Percentiles rank a stretch among this genome's conserved stretches.
phyloP scores from a whole-genome alignment of 2,329 filamentous ascomycete species.

The Lecanosticta acicola region DNA sequence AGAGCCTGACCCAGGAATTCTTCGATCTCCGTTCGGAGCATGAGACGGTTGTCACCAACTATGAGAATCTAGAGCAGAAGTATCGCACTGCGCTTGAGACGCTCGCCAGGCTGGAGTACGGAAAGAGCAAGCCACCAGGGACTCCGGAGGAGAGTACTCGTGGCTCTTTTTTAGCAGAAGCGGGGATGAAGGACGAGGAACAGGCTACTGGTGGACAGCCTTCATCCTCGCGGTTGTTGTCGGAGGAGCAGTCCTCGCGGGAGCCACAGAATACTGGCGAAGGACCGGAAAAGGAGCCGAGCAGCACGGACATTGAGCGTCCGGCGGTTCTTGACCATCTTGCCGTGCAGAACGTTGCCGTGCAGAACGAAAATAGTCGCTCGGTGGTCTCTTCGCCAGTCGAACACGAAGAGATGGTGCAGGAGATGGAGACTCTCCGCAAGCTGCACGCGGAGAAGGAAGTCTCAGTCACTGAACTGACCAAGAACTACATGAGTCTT shows the following conservation, averaged over 20 bases:
- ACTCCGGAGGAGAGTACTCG: slow-evolving; percentile 49
- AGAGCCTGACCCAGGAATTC: slow-evolving; percentile 84
- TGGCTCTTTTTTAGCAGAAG: slow-evolving; percentile 78
- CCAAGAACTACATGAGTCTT: slow-evolving; percentile 74
- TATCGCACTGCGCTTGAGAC: slow-evolving; percentile 84
- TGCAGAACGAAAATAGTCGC: neutral
- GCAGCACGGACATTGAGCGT: slow-evolving; percentile 11
- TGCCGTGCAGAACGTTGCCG: neutral
- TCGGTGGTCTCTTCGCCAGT: slow-evolving; percentile 29
- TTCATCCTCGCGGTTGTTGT: slow-evolving; percentile 84
- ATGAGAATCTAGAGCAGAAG: slow-evolving; percentile 67
- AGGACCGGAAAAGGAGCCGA: slow-evolving; percentile 13
- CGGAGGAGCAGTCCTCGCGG: slow-evolving; percentile 86
- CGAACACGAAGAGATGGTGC: slow-evolving; percentile 53
- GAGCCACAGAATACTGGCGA: slow-evolving; percentile 58
- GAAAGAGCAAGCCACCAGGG: slow-evolving; percentile 52
- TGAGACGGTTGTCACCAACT: slow-evolving; percentile 74
- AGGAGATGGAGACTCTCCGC: slow-evolving; percentile 68
- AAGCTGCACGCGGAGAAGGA: slow-evolving; percentile 70
- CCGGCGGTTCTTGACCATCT: neutral
- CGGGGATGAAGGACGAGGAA: slow-evolving; percentile 53
- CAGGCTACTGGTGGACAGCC: slow-evolving; percentile 47
- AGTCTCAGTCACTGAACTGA: slow-evolving; percentile 64
- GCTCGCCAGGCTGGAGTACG: slow-evolving; percentile 77
- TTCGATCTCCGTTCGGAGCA: slow-evolving; percentile 87